These are phyloP conservation scores for Yamadazyma aaseri DNA, from an alignment of 1,139 yeast genomes.

Conservation along the genomic window DNA sequence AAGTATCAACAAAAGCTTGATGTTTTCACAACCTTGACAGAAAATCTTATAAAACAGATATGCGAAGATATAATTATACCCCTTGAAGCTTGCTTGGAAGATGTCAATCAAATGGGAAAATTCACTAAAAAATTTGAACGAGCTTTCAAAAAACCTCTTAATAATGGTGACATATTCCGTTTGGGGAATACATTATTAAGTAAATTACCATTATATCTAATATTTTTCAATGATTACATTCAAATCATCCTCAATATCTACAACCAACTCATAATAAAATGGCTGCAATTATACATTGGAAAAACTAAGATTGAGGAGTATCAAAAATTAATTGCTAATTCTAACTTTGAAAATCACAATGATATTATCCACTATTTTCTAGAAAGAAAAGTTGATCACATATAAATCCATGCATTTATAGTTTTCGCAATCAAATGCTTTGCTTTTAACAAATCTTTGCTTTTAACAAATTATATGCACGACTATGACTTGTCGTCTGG, in stretches of 20 bases:
- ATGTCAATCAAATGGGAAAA: neutral
- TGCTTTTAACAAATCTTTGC: too few relatives aligned
- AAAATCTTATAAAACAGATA: neutral
- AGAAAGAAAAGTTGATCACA: neutral
- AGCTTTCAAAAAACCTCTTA: too few relatives aligned
- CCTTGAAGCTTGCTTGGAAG: neutral
- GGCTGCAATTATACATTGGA: conserved; percentile 13
- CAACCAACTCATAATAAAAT: conserved; percentile 1
- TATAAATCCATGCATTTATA: too few relatives aligned
- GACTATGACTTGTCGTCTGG: conserved; percentile 1
- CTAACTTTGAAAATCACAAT: conserved; percentile 6
- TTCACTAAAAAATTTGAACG: neutral
- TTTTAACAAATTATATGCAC: neutral
- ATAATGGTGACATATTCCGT: too few relatives aligned
- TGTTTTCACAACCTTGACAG: neutral
- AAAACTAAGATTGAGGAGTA: conserved; percentile 13
- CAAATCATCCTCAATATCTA: neutral
- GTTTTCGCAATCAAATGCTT: conserved; percentile 1
- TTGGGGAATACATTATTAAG: too few relatives aligned
- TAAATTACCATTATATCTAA: neutral
- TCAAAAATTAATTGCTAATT: conserved; percentile 6
- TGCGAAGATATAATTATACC: neutral
- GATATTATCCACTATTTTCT: conserved; percentile 11
- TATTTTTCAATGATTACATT: too few relatives aligned
- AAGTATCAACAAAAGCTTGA: conserved; percentile 18